Conservation (phyloP, 2,329 filamentous ascomycete genomes). For the Fusarium albosuccineum region DNA sequence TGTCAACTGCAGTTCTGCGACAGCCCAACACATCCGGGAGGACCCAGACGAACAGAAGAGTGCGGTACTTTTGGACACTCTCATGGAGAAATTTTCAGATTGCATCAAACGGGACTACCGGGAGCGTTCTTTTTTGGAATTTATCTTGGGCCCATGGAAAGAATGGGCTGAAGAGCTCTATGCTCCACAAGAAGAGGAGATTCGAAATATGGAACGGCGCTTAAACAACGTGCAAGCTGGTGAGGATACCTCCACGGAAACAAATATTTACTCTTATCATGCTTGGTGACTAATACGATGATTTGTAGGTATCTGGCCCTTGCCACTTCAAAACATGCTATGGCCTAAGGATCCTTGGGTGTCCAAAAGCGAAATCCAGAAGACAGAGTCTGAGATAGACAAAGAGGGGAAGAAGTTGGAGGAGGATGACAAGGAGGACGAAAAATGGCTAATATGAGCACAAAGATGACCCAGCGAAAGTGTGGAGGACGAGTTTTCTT, state of each 20-base stretch:
- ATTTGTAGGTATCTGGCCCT: neutral
- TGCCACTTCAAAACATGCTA: neutral
- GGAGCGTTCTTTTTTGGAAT: neutral
- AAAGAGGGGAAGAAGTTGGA: too few species aligned
- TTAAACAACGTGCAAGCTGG: neutral
- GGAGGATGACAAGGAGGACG: too few species aligned
- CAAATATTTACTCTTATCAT: too few species aligned
- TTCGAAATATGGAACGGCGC: neutral
- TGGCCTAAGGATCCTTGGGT: neutral
- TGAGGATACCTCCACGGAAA: too few species aligned
- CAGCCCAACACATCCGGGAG: neutral
- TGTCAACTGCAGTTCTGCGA: neutral
- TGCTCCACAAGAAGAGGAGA: neutral
- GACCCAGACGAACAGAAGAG: neutral
- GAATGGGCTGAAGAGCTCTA: neutral
- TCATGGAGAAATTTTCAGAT: neutral
- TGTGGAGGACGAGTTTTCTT: too few species aligned
- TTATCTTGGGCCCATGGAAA: neutral
- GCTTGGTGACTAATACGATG: neutral
- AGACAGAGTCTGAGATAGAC: too few species aligned
- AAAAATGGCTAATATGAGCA: too few species aligned
- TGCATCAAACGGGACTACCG: neutral
- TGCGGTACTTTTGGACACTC: neutral
- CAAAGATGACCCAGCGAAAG: too few species aligned
- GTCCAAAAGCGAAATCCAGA: too few species aligned